These are phyloP conservation scores for Colletotrichum sp. DNA, from an alignment of 2,329 filamentous ascomycete species.

Conservation along the genomic window DNA sequence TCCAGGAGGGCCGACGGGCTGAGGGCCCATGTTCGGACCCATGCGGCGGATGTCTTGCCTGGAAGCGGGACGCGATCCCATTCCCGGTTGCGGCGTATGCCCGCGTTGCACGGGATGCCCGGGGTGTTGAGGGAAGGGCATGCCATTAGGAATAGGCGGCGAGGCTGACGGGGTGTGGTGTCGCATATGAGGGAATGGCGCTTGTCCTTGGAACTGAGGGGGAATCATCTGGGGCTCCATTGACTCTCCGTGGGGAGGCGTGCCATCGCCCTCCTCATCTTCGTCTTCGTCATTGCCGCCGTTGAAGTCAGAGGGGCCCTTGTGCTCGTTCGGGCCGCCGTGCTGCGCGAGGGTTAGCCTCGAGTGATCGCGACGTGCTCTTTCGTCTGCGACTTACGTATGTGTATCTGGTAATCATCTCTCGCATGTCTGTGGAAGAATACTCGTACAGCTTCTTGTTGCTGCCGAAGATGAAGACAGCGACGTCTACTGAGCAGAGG, in stretches of 20 bases:
- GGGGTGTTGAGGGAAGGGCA: constrained; percentile 65
- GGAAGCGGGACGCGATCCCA: constrained; percentile 78
- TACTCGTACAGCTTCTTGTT: constrained; percentile 99
- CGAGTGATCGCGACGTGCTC: neutral
- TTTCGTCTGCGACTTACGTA: constrained; percentile 68
- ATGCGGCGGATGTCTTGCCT: constrained; percentile 79
- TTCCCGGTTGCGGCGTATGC: constrained; percentile 81
- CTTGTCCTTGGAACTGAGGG: constrained; percentile 72
- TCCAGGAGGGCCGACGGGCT: constrained; percentile 64
- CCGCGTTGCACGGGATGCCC: constrained; percentile 61
- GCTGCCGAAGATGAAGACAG: constrained; percentile 97
- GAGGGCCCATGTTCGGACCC: constrained; percentile 75
- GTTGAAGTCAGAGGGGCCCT: constrained; percentile 91
- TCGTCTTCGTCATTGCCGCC: constrained; percentile 88
- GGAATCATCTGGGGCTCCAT: constrained; percentile 68
- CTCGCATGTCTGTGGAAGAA: constrained; percentile 91
- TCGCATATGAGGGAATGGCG: constrained; percentile 80
- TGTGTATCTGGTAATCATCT: constrained; percentile 86
- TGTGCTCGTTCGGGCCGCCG: constrained; percentile 92
- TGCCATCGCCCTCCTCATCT: constrained; percentile 76
- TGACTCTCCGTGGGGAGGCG: constrained; percentile 72
- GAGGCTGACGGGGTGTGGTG: constrained; percentile 86
- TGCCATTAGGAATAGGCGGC: constrained; percentile 82
- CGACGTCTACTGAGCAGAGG: constrained; percentile 96
- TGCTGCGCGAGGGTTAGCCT: constrained; percentile 62